These are phyloP conservation scores for Prunus campanulata DNA, from an alignment of 306 rosid genomes.

Conservation along the genomic window DNA sequence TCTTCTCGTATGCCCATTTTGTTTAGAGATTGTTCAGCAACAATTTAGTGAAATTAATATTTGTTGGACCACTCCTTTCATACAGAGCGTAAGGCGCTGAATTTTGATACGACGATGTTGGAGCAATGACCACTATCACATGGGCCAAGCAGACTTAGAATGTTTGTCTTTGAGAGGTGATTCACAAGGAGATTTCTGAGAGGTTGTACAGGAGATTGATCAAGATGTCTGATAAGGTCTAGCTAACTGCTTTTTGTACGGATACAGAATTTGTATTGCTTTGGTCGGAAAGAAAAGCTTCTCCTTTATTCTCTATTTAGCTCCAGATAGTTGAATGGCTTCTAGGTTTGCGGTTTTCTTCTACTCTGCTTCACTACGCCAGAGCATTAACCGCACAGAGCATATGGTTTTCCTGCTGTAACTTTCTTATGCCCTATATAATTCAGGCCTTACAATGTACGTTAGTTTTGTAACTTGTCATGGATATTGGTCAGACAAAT, in stretches of 20 bases:
- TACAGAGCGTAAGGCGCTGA: not conserved
- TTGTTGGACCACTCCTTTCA: not conserved
- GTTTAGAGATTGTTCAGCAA: not conserved
- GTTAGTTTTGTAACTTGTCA: no score
- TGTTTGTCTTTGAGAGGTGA: not conserved
- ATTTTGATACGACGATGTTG: constrained; percentile 1
- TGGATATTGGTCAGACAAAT: not conserved
- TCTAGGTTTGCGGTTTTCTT: not conserved
- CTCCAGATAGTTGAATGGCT: not conserved
- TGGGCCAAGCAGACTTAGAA: not conserved
- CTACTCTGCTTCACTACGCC: not conserved
- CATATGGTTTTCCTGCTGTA: no score
- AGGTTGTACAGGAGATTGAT: not conserved
- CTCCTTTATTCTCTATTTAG: not conserved
- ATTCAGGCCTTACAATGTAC: no score
- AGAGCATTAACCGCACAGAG: not conserved
- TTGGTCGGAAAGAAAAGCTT: not conserved
- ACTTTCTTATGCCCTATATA: no score
- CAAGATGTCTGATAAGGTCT: not conserved
- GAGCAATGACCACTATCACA: not conserved
- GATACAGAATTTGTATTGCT: not conserved
- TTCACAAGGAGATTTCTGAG: not conserved
- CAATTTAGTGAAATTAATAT: not conserved
- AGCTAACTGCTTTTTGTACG: not conserved
- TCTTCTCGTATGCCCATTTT: not conserved